Percentiles rank a stretch among this genome's conserved stretches.
phyloP scores from a whole-genome alignment of 805 yeast genomes.

The Yarrowia sp. region DNA sequence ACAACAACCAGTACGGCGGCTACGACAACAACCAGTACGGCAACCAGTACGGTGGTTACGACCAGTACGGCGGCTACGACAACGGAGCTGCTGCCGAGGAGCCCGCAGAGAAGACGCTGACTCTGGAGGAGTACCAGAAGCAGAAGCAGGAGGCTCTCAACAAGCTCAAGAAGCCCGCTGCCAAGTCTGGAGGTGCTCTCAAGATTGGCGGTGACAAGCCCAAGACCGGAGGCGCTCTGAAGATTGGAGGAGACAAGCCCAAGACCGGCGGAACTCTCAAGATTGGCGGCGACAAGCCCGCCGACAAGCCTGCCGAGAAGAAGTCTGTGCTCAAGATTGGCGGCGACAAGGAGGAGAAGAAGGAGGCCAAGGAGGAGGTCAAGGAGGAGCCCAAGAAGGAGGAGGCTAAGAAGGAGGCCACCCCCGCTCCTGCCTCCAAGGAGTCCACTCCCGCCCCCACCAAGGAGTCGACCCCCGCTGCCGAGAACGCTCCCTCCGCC shows the following conservation, averaged over 20 bases:
- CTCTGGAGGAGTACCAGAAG: slow-evolving; percentile 76
- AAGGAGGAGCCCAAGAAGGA: slow-evolving; percentile 53
- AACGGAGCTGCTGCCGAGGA: slow-evolving; percentile 40
- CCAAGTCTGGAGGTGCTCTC: slow-evolving; percentile 44
- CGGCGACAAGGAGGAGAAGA: slow-evolving; percentile 21
- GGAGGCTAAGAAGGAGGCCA: slow-evolving; percentile 41
- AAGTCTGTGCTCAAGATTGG: slow-evolving; percentile 30
- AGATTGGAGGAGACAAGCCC: slow-evolving; percentile 39
- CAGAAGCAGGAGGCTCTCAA: slow-evolving; percentile 41
- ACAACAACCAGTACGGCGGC: slow-evolving; percentile 26
- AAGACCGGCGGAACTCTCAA: too few species aligned
- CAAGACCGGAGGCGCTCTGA: slow-evolving; percentile 38
- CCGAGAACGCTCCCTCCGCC: slow-evolving; percentile 47
- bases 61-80: slow-evolving; percentile 34
- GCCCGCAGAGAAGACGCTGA: slow-evolving; percentile 62
- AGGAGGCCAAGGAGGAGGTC: slow-evolving; percentile 43
- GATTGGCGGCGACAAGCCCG: too few species aligned
- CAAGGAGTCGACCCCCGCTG: slow-evolving; percentile 41
- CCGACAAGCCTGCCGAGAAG: too few species aligned
- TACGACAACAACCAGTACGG: slow-evolving; percentile 32
- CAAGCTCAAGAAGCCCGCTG: slow-evolving; percentile 40
- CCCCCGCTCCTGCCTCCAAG: slow-evolving; percentile 43
- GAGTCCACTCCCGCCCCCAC: slow-evolving; percentile 41
- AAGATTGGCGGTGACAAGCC: slow-evolving; percentile 43
- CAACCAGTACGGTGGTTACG: slow-evolving; percentile 39